Base-by-base conservation (phyloP, 345 rosid genomes). In the Isatis tinctoria region DNA sequence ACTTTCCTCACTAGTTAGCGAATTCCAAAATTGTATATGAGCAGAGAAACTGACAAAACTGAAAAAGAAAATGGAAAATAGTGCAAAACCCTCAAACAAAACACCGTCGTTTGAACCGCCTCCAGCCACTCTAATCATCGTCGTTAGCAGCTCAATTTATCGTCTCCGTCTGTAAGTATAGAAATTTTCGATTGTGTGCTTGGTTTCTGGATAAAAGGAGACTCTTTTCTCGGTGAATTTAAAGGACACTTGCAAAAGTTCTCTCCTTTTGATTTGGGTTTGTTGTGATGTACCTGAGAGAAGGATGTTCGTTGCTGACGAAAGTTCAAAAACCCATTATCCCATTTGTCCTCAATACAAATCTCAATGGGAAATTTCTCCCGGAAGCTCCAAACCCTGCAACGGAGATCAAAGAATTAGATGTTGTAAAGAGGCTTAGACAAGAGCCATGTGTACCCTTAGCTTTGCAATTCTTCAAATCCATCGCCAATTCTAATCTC, bases 381-480 rank as follows among this genome's bases (percentile, higher is more conserved):
- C 68, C 61, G 36, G 36, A 45, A 30, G 56, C 82, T 36, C 67
- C 74, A 68, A 57, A 54, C 28, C 79, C 52, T 28, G 13, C n/a
- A 0, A 52, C 54, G 11, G 51, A 44, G 33, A 47, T 85, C 65
- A 67, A 71, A 59, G 96, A 89, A 81, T 79, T 54, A 16, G 73
- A 84, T 37, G 96, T 94, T 0, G 52, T 85, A n/a, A 58, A 27
- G 33, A 73, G 86, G 77, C 79, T 91, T 51, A 80, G 60, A 26
- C 75, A 78, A 41, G 93, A 91, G 73, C 60, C 86, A 12, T 80
- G 70, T 67, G 81, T 84, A 9, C 61, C 73, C 1, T 57, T 70
- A 49, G 89, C 97, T 78, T 72, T 90, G 49, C 73, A 82, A 13
- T 89, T 73, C 79, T 94, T 91, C 86, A 84, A 74, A 73, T 85